Base-by-base conservation (phyloP, 192 early-diverging fungal genomes). In the Thamnidium elegans region DNA sequence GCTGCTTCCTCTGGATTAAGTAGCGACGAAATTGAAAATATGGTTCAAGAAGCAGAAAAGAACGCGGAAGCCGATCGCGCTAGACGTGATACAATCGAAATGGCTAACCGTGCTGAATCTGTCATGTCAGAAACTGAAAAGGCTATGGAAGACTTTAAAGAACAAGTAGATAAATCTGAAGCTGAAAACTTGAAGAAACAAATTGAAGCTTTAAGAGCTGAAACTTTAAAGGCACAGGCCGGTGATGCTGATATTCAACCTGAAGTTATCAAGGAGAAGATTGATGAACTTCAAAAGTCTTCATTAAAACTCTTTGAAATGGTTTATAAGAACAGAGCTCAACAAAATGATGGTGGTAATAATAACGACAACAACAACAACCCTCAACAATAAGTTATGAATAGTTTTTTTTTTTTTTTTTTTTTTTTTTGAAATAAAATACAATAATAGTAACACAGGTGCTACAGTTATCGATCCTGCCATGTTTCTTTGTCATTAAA, bases 251-350 rank as follows among this genome's bases (percentile, higher is more conserved):
- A 73, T 19, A 70, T 87, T 45, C 84, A 84, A 31, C 84, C 90
- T n/a, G 95, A 99, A 65, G 87, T 92, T 36, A 87, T 99, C 77
- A 95, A 93, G 86, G 77, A 85, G 76, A 89, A 95, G 80, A 80
- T 85, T 34, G 81, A 80, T 61, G 93, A 91, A 52, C 72, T 97
- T 66, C 96, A 99, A 82, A 86, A 89, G 73, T 87, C 84, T 15
- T 87, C 86, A 59, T 79, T 99, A 64, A 99, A 99, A 84, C 84
- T 99, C 61, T 99, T 99, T 69, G 93, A 99, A 86, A 88, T 93
- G 87, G 92, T 92, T 11, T 98, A 99, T 88, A 94, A 98, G 88
- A 89, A 89, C 71, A 50, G 63, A 43, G 63, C 63, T 64, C 2
- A 46, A 17, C 63, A 64, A 39, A 64, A 64, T 46, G 51, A 64